These are phyloP conservation scores for Cenchrus purpureus DNA, from an alignment of 176 grass and related monocot species.

Conservation along the genomic window DNA sequence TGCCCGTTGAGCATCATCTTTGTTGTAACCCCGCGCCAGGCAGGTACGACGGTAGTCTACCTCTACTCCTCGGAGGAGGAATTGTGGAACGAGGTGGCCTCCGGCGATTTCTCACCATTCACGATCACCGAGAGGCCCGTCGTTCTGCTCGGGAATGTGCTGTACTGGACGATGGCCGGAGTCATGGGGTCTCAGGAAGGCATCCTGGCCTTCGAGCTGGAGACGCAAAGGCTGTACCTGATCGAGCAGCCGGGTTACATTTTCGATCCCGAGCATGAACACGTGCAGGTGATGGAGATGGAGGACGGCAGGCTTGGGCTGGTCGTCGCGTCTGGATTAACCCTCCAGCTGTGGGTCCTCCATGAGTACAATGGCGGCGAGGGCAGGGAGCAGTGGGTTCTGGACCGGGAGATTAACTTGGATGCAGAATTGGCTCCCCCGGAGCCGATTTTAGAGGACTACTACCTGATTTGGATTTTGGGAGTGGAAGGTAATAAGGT, in stretches of 20 bases:
- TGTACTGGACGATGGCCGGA: neutral
- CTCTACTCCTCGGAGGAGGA: slow-evolving; percentile 5
- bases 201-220: neutral
- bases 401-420: neutral
- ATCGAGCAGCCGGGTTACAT: neutral
- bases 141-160: neutral
- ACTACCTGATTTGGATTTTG: neutral
- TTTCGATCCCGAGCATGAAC: neutral
- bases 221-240: neutral
- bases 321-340: neutral
- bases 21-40: neutral
- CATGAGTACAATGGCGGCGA: neutral
- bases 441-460: neutral
- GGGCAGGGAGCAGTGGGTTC: neutral
- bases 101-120: neutral
- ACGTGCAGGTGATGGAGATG: neutral
- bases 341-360: neutral
- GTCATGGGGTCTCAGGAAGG: neutral
- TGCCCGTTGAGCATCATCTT: neutral
- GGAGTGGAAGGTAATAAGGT: neutral
- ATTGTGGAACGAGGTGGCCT: slow-evolving; percentile 1
- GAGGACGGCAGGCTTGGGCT: neutral
- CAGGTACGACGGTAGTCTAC: neutral
- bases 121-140: neutral
- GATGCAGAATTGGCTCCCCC: neutral